Conservation (phyloP, 441 rosid species). For the Jatropha podagrica region DNA sequence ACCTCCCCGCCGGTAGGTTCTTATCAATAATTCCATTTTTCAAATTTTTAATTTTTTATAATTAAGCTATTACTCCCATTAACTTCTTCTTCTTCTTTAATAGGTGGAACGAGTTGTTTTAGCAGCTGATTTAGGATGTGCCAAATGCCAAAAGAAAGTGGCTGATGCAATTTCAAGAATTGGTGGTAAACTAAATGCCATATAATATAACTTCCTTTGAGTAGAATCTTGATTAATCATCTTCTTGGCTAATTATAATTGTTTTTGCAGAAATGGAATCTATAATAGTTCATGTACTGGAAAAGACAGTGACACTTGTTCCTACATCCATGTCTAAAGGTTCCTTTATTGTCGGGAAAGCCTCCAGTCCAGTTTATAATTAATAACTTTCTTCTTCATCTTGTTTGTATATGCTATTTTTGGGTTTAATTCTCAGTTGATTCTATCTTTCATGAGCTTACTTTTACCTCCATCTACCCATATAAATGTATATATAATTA, state of each 20-base stretch:
- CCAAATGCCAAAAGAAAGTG: slow-evolving; percentile 25
- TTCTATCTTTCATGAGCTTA: too few relatives aligned
- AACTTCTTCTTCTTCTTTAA: not conserved
- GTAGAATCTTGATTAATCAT: not conserved
- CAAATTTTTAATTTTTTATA: too few relatives aligned
- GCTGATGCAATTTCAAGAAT: slow-evolving; percentile 29
- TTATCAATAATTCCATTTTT: too few relatives aligned
- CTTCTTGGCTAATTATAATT: not conserved
- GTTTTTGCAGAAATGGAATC: slow-evolving; percentile 30
- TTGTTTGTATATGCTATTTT: not conserved
- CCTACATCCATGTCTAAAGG: slow-evolving; percentile 3
- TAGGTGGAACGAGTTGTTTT: slow-evolving; percentile 23
- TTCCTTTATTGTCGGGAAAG: not conserved
- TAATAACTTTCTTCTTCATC: not conserved
- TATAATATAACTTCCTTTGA: not conserved
- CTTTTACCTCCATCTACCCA: too few relatives aligned
- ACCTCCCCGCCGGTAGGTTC: not conserved
- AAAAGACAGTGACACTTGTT: slow-evolving; percentile 31
- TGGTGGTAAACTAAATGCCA: slow-evolving; percentile 3
- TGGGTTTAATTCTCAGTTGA: not conserved
- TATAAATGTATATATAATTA: not conserved
- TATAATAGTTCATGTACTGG: slow-evolving; percentile 22
- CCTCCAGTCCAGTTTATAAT: not conserved
- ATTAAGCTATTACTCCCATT: too few relatives aligned
- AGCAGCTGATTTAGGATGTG: slow-evolving; percentile 32